Percentiles rank a stretch among this genome's conserved stretches.
phyloP scores from a whole-genome alignment of 2,329 filamentous ascomycete species.

The Aureobasidium mangrovei region DNA sequence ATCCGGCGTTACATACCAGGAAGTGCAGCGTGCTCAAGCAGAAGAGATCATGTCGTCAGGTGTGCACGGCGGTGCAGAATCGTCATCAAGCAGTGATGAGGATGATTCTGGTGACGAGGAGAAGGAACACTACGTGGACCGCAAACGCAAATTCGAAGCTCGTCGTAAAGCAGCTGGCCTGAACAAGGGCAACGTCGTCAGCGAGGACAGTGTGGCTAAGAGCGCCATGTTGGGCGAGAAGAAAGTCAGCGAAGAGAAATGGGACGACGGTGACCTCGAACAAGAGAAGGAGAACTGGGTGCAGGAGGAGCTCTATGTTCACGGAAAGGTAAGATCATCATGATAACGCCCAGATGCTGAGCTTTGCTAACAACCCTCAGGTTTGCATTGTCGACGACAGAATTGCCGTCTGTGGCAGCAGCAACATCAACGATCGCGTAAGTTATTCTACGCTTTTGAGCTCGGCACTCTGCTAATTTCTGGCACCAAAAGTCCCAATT shows the following conservation, averaged over 20 bases:
- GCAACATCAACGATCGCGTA: conserved; percentile 78
- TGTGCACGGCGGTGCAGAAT: conserved; percentile 50
- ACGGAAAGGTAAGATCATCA: conserved; percentile 60
- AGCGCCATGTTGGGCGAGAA: conserved; percentile 69
- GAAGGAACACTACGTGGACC: conserved; percentile 30
- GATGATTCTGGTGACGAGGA: conserved; percentile 25
- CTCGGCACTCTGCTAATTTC: conserved; percentile 1
- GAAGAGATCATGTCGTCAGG: conserved; percentile 76
- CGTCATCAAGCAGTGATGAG: conserved; percentile 24
- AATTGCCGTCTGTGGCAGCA: conserved; percentile 59
- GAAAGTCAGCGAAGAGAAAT: conserved; percentile 58
- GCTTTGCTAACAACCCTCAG: conserved; percentile 19
- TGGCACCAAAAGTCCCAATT: conserved; percentile 51
- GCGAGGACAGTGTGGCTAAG: conserved; percentile 60
- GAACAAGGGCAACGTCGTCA: conserved; percentile 32
- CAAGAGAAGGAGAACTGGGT: conserved; percentile 81
- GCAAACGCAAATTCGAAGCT: conserved; percentile 38
- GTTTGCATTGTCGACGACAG: conserved; percentile 77
- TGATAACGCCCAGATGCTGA: background rate
- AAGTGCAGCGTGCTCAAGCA: conserved; percentile 79
- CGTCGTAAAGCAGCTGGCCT: conserved; percentile 32
- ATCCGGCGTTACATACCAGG: conserved; percentile 74
- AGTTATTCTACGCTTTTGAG: conserved; percentile 16
- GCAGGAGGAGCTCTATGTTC: conserved; percentile 93
- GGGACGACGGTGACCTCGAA: conserved; percentile 54